Evolutionary conservation across 2,329 filamentous ascomycete genomes (phyloP).

Genomic region (Xylariaceae sp.): DNA sequence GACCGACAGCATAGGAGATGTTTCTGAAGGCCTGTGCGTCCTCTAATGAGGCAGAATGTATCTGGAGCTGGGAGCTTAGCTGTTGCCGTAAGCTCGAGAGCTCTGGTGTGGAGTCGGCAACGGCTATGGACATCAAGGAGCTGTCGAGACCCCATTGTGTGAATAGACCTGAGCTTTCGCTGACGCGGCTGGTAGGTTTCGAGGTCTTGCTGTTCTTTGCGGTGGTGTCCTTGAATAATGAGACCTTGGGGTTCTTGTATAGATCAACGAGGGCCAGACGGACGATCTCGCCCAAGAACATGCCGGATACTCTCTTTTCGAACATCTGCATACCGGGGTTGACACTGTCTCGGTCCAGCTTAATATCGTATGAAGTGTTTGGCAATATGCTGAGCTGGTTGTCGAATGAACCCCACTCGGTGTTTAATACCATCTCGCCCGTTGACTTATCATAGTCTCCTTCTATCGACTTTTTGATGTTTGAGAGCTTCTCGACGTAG

Average conservation of each 20-base stretch:
- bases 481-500: conserved; percentile 86
- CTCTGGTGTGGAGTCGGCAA: conserved; percentile 69
- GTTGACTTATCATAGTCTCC: conserved; percentile 72
- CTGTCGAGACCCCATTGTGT: conserved; percentile 88
- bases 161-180: conserved; percentile 61
- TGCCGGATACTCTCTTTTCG: conserved; percentile 95
- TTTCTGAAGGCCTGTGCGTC: conserved; percentile 86
- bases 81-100: conserved; percentile 69
- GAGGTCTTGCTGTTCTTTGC: conserved; percentile 61
- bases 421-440: conserved; percentile 95
- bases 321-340: conserved; percentile 98
- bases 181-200: conserved; percentile 64
- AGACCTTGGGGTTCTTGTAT: conserved; percentile 58
- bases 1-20: conserved; percentile 76
- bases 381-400: conserved; percentile 86
- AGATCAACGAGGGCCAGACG: conserved; percentile 70
- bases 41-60: conserved; percentile 71
- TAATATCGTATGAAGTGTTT: conserved; percentile 73
- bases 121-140: conserved; percentile 79
- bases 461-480: conserved; percentile 70
- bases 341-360: conserved; percentile 71
- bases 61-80: conserved; percentile 68
- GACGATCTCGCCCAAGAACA: conserved; percentile 95
- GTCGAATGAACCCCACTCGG: conserved; percentile 98
- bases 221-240: conserved; percentile 72